Evolutionary conservation across 73 alveolate species (phyloP).

Genomic region (Diophrys sp.): DNA sequence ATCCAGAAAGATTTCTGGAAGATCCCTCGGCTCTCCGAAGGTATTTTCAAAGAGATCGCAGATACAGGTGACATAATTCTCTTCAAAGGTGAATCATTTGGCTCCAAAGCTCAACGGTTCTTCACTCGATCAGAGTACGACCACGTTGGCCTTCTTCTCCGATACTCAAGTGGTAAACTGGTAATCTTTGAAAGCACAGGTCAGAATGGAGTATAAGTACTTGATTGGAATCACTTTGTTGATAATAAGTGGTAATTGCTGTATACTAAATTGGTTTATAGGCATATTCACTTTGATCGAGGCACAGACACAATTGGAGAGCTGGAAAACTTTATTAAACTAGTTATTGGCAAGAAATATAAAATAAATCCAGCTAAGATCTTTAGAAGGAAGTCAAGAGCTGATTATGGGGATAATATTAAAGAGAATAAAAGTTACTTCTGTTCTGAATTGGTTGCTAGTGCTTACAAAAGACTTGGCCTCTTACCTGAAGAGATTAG

Average conservation of each 20-base stretch:
- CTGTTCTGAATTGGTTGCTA: slow-evolving; percentile 72
- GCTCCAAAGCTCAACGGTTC: slow-evolving; percentile 60
- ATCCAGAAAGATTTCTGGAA: slow-evolving; percentile 53
- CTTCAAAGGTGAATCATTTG: slow-evolving; percentile 63
- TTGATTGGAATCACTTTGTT: slow-evolving; percentile 71
- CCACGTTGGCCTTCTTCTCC: slow-evolving; percentile 79
- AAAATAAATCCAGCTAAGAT: slow-evolving; percentile 49
- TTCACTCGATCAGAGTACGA: slow-evolving; percentile 78
- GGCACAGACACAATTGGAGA: slow-evolving; percentile 10
- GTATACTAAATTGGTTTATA: slow-evolving; percentile 58
- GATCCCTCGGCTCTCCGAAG: slow-evolving; percentile 41
- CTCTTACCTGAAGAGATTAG: slow-evolving; percentile 55
- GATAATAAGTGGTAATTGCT: slow-evolving; percentile 68
- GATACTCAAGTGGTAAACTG: slow-evolving; percentile 58
- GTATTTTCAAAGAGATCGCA: slow-evolving; percentile 42
- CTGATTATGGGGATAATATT: slow-evolving; percentile 40
- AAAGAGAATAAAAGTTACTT: slow-evolving; percentile 50
- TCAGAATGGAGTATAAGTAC: slow-evolving; percentile 64
- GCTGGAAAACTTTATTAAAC: slow-evolving; percentile 11
- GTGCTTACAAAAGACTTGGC: slow-evolving; percentile 62
- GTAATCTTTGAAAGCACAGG: slow-evolving; percentile 73
- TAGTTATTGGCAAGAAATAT: slow-evolving; percentile 51
- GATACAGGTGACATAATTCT: slow-evolving; percentile 80
- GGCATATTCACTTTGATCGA: slow-evolving; percentile 33
- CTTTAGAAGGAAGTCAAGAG: slow-evolving; percentile 19